These are phyloP conservation scores for Carex arenaria DNA, from an alignment of 202 grass and related monocot species.

Conservation along the genomic window DNA sequence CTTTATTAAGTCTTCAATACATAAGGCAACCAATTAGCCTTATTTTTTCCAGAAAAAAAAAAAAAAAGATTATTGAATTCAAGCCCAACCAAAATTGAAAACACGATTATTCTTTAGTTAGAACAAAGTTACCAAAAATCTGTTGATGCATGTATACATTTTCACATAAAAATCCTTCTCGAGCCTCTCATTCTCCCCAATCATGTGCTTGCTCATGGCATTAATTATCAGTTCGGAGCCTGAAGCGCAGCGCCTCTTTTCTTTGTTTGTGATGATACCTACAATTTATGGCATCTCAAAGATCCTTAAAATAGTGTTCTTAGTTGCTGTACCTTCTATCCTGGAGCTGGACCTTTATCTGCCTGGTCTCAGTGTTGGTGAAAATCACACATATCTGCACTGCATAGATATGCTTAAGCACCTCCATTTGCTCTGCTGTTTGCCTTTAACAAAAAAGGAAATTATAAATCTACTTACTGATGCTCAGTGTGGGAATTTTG, in stretches of 20 bases:
- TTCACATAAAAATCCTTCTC: slow-evolving; percentile 73
- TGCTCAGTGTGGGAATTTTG: not conserved
- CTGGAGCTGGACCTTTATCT: slow-evolving; percentile 92
- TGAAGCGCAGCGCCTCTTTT: slow-evolving; percentile 66
- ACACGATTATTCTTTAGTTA: not conserved
- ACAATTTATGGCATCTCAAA: not conserved
- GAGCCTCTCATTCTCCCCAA: slow-evolving; percentile 83
- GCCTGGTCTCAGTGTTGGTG: slow-evolving; percentile 62
- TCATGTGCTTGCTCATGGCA: slow-evolving; percentile 84
- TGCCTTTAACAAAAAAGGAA: slow-evolving; percentile 23
- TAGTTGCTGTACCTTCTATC: slow-evolving; percentile 54
- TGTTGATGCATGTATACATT: slow-evolving; percentile 71
- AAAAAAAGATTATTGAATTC: not conserved
- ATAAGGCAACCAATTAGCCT: not conserved
- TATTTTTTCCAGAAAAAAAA: not conserved
- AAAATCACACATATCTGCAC: slow-evolving; percentile 69
- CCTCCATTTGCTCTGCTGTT: slow-evolving; percentile 64
- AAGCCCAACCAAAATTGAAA: not conserved
- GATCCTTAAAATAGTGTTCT: not conserved
- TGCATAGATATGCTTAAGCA: slow-evolving; percentile 64
- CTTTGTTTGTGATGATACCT: slow-evolving; percentile 86
- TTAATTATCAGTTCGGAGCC: slow-evolving; percentile 65
- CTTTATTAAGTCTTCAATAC: not conserved
- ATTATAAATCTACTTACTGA: not conserved
- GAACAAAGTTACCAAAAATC: slow-evolving; percentile 19